phyloP scores from a whole-genome alignment of 139 green algal genomes.

The Coelastrella sp. region DNA sequence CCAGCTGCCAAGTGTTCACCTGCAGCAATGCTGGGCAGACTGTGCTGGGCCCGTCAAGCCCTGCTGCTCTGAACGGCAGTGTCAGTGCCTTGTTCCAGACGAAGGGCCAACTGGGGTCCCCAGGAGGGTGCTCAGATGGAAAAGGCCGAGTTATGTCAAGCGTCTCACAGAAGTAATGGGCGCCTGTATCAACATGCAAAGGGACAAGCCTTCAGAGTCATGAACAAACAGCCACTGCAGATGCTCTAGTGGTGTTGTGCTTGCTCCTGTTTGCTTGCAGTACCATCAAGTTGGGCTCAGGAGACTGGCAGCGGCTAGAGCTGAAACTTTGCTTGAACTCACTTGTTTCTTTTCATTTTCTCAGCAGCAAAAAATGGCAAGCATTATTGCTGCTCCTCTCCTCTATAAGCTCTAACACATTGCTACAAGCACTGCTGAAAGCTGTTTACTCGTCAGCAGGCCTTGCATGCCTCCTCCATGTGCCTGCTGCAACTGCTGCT shows the following conservation, averaged over 20 bases:
- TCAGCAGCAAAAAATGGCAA: too few relatives aligned
- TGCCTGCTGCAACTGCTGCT: background rate
- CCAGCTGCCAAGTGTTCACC: slow-evolving; percentile 50
- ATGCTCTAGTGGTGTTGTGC: background rate
- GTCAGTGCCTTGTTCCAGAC: slow-evolving; percentile 90
- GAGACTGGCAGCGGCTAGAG: too few relatives aligned
- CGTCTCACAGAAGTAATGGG: slow-evolving; percentile 97
- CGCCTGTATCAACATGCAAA: slow-evolving; percentile 52
- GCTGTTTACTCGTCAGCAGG: too few relatives aligned
- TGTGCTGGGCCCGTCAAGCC: slow-evolving; percentile 60
- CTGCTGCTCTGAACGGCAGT: slow-evolving; percentile 71
- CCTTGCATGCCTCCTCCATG: background rate
- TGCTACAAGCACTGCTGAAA: too few relatives aligned
- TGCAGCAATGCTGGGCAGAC: slow-evolving; percentile 91
- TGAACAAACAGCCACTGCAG: background rate
- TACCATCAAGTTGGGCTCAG: background rate
- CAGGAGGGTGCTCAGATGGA: slow-evolving; percentile 61
- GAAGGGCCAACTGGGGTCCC: slow-evolving; percentile 82
- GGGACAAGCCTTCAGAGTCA: background rate
- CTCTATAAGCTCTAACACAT: too few relatives aligned
- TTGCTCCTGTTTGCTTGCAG: background rate
- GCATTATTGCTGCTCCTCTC: too few relatives aligned
- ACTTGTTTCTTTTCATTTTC: too few relatives aligned
- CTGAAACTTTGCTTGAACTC: too few relatives aligned
- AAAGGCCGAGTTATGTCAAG: slow-evolving; percentile 95